Percentiles rank a stretch among this genome's conserved stretches.
Evolutionary conservation across 176 grass and related monocot species (phyloP).

Genomic region (Eremochloa ophiuroides): DNA sequence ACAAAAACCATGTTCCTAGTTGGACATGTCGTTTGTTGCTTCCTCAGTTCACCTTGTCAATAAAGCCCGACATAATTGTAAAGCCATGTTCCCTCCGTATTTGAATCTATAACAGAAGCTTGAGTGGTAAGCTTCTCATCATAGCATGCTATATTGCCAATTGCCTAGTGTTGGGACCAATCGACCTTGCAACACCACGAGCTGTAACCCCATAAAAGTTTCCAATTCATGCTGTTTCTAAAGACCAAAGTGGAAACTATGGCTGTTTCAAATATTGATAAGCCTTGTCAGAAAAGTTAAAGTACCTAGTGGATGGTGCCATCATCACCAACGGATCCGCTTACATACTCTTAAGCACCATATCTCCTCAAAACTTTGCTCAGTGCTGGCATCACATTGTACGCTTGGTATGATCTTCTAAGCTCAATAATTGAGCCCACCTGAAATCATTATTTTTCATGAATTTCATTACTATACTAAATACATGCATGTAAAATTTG

Average conservation of each 20-base stretch:
- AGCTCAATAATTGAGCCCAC: conserved; percentile 97
- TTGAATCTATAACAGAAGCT: neutral
- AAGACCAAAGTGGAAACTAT: neutral
- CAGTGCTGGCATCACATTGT: conserved; percentile 98
- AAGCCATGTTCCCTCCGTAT: neutral
- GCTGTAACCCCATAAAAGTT: neutral
- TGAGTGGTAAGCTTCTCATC: neutral
- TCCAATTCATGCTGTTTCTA: neutral
- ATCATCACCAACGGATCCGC: conserved; percentile 1
- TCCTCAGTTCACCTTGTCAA: conserved; percentile 4
- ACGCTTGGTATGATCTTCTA: conserved; percentile 98
- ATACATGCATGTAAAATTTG: neutral
- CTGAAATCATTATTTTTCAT: conserved; percentile 48
- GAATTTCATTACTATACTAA: neutral
- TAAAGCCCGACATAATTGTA: neutral
- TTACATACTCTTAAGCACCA: conserved; percentile 54
- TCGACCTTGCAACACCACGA: neutral
- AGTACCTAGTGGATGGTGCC: conserved; percentile 24
- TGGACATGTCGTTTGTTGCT: neutral
- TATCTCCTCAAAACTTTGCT: conserved; percentile 99
- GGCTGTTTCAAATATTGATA: neutral
- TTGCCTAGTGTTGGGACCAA: neutral
- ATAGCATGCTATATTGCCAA: neutral
- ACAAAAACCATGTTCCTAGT: neutral
- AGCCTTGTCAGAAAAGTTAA: neutral